Evolutionary conservation across 805 yeast genomes (phyloP).

Genomic region (Saccharomycopsis schoenii): DNA sequence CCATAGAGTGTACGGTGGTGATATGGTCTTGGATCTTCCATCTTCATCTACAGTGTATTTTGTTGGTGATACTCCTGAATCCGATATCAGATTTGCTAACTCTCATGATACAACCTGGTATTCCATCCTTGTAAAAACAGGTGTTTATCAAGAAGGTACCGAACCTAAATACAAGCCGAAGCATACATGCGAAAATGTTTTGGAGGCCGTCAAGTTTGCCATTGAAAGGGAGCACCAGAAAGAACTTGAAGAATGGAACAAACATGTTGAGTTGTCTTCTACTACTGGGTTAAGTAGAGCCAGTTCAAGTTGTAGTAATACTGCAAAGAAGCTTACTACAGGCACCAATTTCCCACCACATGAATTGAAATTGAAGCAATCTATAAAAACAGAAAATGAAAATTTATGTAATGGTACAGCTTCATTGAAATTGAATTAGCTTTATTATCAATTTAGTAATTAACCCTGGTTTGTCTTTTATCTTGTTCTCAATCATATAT

Average conservation of each 20-base stretch:
- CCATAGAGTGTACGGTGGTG: neutral
- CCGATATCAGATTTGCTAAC: constrained; percentile 80
- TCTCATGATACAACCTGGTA: constrained; percentile 79
- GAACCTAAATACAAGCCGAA: constrained; percentile 73
- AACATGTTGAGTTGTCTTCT: constrained; percentile 14
- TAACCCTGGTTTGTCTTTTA: neutral
- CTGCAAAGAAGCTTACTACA: neutral
- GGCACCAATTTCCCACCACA: neutral
- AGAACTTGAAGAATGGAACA: constrained; percentile 69
- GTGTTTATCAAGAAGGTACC: constrained; percentile 76
- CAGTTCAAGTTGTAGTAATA: neutral
- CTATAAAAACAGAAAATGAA: neutral
- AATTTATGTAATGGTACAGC: neutral
- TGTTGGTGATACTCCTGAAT: constrained; percentile 86
- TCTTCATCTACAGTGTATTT: constrained; percentile 82
- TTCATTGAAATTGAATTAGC: neutral
- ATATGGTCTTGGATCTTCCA: constrained; percentile 39
- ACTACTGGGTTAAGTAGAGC: neutral
- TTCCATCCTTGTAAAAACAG: constrained; percentile 78
- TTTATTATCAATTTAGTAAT: neutral
- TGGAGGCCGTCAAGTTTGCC: constrained; percentile 77
- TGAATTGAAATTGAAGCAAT: neutral
- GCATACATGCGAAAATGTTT: constrained; percentile 58
- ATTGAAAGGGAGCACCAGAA: constrained; percentile 68
- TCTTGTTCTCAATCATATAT: neutral